Evolutionary conservation across 2,329 filamentous ascomycete genomes (phyloP), one percentile per base, ranked within the genome.

Genomic region (Teratosphaeria nubilosa): DNA sequence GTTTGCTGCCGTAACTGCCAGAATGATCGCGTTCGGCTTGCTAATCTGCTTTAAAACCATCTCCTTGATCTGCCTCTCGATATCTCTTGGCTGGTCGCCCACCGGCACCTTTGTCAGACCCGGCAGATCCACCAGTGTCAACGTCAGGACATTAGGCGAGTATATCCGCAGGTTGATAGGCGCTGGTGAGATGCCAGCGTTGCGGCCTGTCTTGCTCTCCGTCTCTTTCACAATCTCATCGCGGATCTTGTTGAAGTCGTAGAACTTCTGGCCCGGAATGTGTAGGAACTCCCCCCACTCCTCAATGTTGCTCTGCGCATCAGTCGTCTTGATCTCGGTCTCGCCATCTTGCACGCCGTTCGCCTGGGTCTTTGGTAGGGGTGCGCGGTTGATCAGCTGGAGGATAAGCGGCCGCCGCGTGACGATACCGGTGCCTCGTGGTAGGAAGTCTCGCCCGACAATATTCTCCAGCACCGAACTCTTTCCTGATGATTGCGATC

Each of bases 211-310:
- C 80, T 99, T 97, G 67, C 88, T 86, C 71, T 96, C 91, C 51
- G 94, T 99, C 78, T 99, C 94, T 69, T 90, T 86, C 65, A 92
- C 88, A 73, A 99, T 99, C 78, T 99, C 94, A 59, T 97, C 94
- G 68, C 94, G 85, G 70, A 99, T 96, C 81, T 96, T 96, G 80
- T 91, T 89, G 79, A 99, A 99, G 78, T 99, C 94, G 77, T 86
- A 86, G 79, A 95, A 97, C 77, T 97, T 97, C 77, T 97, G 90
- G 68, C 91, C 94, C 22, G 94, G 92, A 64, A 99, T 89, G 75
- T 99, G 94, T 63, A 99, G 81, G 76, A 99, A 99, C 80, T 99
- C 94, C 79, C 92, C 94, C 90, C 95, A 99, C 76, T 99, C 94
- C 72, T 97, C 91, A 22, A 83, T 75, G 75, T 99, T 99, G 69